Percentiles rank a stretch among this genome's conserved stretches.
Conservation (phyloP, 306 rosid species). For the Begonia loranthoides region DNA sequence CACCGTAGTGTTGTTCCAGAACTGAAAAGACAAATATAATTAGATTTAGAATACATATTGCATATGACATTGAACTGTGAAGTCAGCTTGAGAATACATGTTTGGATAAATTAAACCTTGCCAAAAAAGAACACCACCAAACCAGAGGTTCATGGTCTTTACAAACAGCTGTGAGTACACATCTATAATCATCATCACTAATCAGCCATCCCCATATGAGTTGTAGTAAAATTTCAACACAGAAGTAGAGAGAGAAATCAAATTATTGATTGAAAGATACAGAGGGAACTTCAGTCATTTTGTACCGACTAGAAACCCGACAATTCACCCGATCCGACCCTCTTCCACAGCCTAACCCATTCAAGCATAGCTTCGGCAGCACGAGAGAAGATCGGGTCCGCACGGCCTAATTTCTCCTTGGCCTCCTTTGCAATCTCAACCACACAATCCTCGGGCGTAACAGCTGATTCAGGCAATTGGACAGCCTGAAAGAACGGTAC, state of each 20-base stretch:
- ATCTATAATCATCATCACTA: too few species aligned
- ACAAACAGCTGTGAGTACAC: too few species aligned
- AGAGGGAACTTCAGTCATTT: not conserved
- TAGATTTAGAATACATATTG: too few species aligned
- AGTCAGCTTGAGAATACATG: too few species aligned
- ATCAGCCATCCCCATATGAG: too few species aligned
- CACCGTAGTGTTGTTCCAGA: too few species aligned
- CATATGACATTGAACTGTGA: too few species aligned
- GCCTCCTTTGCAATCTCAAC: constrained; percentile 56
- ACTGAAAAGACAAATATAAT: too few species aligned
- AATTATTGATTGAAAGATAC: not conserved
- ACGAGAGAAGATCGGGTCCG: constrained; percentile 49
- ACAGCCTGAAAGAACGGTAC: constrained; percentile 92
- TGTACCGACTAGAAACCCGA: not conserved
- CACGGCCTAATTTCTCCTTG: constrained; percentile 71
- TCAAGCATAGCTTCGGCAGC: constrained; percentile 81
- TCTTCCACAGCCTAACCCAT: constrained; percentile 85
- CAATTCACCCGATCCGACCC: constrained; percentile 30
- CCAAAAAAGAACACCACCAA: too few species aligned
- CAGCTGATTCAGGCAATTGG: constrained; percentile 45
- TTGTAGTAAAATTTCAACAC: too few species aligned
- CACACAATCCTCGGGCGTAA: constrained; percentile 63
- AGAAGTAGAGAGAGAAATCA: not conserved
- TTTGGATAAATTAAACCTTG: too few species aligned
- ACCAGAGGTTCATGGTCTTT: too few species aligned